These are phyloP conservation scores for Aegilops tauschii DNA, from an alignment of 176 grass and related monocot genomes.

Conservation along the genomic window DNA sequence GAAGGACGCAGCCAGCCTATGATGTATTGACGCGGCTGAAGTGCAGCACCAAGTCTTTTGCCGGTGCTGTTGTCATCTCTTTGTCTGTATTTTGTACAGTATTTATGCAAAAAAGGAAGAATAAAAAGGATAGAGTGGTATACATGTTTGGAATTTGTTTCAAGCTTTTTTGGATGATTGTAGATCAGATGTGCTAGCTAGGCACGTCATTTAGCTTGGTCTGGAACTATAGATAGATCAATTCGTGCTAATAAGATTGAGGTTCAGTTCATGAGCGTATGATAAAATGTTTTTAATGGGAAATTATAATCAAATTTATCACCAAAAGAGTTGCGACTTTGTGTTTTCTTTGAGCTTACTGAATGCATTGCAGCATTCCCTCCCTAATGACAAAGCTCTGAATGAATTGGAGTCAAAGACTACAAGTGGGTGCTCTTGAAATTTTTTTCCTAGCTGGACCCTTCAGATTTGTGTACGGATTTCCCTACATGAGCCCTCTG, in stretches of 20 bases:
- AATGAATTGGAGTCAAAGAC: too few relatives aligned
- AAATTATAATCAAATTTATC: not conserved
- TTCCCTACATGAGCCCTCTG: too few relatives aligned
- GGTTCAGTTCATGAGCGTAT: not conserved
- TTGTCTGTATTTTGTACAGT: not conserved
- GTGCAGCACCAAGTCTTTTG: constrained; percentile 27
- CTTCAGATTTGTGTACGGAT: not conserved
- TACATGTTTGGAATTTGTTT: not conserved
- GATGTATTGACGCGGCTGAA: constrained; percentile 21
- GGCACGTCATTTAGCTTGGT: not conserved
- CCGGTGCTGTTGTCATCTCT: not conserved
- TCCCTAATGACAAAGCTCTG: too few relatives aligned
- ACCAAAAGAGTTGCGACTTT: not conserved
- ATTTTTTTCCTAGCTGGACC: too few relatives aligned
- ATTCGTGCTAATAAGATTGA: not conserved
- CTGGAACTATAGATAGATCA: too few relatives aligned
- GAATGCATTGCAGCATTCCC: too few relatives aligned
- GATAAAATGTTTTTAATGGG: not conserved
- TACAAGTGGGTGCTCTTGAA: too few relatives aligned
- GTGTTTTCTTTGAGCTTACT: too few relatives aligned
- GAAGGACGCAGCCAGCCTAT: constrained; percentile 25
- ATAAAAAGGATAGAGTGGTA: not conserved
- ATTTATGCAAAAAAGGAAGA: not conserved
- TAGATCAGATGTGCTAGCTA: not conserved
- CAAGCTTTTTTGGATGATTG: not conserved